phyloP scores from a whole-genome alignment of 345 rosid genomes.

The Hibiscus mutabilis region DNA sequence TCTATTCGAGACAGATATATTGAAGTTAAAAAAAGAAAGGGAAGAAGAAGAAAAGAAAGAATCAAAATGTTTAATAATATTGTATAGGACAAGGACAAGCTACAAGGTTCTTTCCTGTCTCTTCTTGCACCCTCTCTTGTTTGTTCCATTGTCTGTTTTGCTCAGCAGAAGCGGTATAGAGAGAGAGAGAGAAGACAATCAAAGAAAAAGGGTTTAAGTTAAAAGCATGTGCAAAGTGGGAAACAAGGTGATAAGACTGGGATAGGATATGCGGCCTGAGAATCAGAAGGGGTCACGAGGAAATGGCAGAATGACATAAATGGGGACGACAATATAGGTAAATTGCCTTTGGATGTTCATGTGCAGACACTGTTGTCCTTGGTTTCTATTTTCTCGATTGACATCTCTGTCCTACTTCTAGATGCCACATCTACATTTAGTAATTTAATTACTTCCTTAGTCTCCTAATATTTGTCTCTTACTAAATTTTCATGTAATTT shows the following conservation, averaged over 20 bases:
- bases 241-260: neutral
- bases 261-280: neutral
- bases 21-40: neutral
- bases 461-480: no score
- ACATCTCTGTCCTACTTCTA: slow-evolving; percentile 25
- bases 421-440: neutral
- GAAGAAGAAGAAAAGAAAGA: slow-evolving; percentile 1
- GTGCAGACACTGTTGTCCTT: slow-evolving; percentile 14
- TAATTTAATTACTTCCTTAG: no score
- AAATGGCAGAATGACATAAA: slow-evolving; percentile 24
- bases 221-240: neutral
- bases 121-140: slow-evolving; percentile 47
- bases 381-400: slow-evolving; percentile 9
- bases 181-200: slow-evolving; percentile 4
- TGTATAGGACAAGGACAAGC: slow-evolving; percentile 37
- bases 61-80: slow-evolving; percentile 26
- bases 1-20: no score
- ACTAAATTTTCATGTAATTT: no score
- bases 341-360: slow-evolving; percentile 13
- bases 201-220: slow-evolving; percentile 3
- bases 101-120: slow-evolving; percentile 49
- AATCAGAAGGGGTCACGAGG: slow-evolving; percentile 15
- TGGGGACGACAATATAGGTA: slow-evolving; percentile 29
- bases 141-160: slow-evolving; percentile 22
- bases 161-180: slow-evolving; percentile 7